Evolutionary conservation across 1,139 yeast species (phyloP), one percentile per base, ranked within the genome.

Genomic region (Casaregolazyma suthepensis): DNA sequence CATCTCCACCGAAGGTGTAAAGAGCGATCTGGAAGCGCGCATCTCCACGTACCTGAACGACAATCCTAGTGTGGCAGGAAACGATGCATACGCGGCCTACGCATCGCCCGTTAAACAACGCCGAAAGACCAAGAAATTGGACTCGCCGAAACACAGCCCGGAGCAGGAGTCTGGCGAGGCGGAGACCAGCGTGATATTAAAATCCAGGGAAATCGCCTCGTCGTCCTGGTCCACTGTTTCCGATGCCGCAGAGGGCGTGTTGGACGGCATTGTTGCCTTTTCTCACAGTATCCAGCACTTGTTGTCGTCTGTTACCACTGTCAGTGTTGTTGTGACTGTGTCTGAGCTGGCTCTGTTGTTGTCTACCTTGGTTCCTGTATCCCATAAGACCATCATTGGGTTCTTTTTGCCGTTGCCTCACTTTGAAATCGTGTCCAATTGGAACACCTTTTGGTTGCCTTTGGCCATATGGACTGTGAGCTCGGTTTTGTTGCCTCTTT

Each of bases 401-500:
- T 50, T 23, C 23, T 37, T 47, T 38, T 49, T 43, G 46, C 52
- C 53, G 20, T 37, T 44, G 20, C 61, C 55, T 26, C 54, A 58
- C 44, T 48, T 56, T 15, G 56, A 56, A 43, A 47, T 56, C 17
- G 51, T 56, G 46, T 40, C 48, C 45, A 45, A 54, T 51, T 59
- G 60, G 54, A 53, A 61, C 35, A 61, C 65, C 45, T 61, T 68
- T 50, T 59, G 70, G 61, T 54, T 59, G 45, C 68, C 73, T 5
- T 23, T 70, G 20, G 20, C 61, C n/a, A 58, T 67, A 17, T 73
- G 75, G 75, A 47, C 57, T 18, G 31, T 56, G 1, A 58, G 66
- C 20, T 59, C 70, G 6, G 57, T 71, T 42, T 53, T 59, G 12
- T 49, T 76, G 43, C 88, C 88, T 26, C 66, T 75, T 60, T 52